A percentile compares a stretch with the other conserved stretches of the same genome.
Conservation (phyloP, 78 protist genomes). For the Protostelium mycophagum region DNA sequence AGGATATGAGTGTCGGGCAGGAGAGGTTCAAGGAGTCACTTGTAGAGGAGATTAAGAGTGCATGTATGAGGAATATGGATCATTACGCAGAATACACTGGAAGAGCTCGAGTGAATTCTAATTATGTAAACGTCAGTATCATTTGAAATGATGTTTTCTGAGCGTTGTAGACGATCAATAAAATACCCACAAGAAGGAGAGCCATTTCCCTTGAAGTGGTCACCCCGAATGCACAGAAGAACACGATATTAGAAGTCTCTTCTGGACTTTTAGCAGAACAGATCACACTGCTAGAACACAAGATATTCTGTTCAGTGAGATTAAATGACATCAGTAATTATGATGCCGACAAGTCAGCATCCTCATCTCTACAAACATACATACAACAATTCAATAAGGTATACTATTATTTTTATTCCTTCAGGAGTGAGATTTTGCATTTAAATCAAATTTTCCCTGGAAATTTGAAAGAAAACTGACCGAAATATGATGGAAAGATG, state of each 20-base stretch:
- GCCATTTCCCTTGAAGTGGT: neutral
- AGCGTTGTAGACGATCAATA: neutral
- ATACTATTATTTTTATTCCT: no score
- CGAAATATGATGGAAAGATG: no score
- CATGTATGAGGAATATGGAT: neutral
- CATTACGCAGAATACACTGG: neutral
- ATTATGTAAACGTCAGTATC: neutral
- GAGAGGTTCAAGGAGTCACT: neutral
- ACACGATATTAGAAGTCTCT: neutral
- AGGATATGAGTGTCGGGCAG: neutral
- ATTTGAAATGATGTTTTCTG: neutral
- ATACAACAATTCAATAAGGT: neutral
- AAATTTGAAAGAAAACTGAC: no score
- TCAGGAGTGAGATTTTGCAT: no score
- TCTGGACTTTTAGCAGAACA: neutral
- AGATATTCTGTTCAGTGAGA: neutral
- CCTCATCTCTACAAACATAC: neutral
- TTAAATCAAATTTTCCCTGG: no score
- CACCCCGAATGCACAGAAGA: neutral
- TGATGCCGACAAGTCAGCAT: neutral
- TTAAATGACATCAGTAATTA: neutral
- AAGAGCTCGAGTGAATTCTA: neutral
- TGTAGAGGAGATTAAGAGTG: neutral
- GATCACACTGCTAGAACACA: neutral
- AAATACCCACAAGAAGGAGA: neutral